Evolutionary conservation across 495 filamentous ascomycete species (phyloP).

Genomic region (Trichoderma erinaceum): DNA sequence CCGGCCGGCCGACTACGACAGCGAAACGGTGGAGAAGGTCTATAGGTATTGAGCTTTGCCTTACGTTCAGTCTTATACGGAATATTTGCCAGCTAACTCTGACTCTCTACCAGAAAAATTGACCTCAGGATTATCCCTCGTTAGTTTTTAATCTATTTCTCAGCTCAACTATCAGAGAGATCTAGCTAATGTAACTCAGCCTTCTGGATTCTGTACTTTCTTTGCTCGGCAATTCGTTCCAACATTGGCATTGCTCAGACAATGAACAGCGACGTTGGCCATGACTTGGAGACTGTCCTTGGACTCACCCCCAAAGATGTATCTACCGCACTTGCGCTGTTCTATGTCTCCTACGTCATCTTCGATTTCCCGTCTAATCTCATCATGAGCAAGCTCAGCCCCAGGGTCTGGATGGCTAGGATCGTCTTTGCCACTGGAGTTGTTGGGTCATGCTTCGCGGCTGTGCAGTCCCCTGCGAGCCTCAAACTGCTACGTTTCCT

Average conservation of each 20-base stretch:
- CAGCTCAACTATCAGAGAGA: not conserved
- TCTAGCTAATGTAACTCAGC: slow-evolving; percentile 35
- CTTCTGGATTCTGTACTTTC: slow-evolving; percentile 90
- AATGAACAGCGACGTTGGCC: slow-evolving; percentile 64
- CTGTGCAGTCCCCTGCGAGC: slow-evolving; percentile 75
- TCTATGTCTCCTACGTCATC: slow-evolving; percentile 85
- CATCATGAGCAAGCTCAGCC: slow-evolving; percentile 77
- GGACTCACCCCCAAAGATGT: slow-evolving; percentile 64
- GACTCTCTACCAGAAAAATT: slow-evolving; percentile 51
- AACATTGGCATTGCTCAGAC: slow-evolving; percentile 89
- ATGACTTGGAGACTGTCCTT: slow-evolving; percentile 64
- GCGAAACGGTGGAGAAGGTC: slow-evolving; percentile 55
- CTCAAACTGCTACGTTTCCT: slow-evolving; percentile 87
- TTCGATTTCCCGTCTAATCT: slow-evolving; percentile 89
- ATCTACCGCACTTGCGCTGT: slow-evolving; percentile 75
- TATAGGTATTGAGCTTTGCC: slow-evolving; percentile 44
- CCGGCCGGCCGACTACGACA: slow-evolving; percentile 35
- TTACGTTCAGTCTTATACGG: not conserved
- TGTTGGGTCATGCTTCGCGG: slow-evolving; percentile 74
- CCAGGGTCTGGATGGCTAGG: slow-evolving; percentile 86
- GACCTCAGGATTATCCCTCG: slow-evolving; percentile 77
- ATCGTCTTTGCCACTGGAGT: slow-evolving; percentile 85
- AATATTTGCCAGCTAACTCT: not conserved
- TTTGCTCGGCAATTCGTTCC: slow-evolving; percentile 84
- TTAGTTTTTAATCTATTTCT: slow-evolving; percentile 21